Evolutionary conservation across 805 yeast species (phyloP).

Genomic region (Blastobotrys attinorum): DNA sequence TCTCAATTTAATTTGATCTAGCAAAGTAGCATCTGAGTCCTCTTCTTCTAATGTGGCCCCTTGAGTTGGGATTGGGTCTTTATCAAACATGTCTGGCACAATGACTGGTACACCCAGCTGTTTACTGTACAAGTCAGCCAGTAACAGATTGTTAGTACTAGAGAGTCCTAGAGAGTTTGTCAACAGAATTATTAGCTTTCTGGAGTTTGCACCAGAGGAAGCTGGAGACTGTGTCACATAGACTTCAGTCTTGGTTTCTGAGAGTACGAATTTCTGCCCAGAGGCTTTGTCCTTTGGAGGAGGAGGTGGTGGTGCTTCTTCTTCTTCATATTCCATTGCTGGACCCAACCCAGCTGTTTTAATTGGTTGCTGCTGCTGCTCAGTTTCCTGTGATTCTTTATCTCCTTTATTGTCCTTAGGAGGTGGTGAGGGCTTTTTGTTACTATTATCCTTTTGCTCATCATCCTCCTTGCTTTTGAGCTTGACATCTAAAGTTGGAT

Average conservation of each 20-base stretch:
- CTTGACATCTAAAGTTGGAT: too few species aligned
- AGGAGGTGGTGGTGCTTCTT: slow-evolving; percentile 3
- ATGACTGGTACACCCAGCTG: slow-evolving; percentile 23
- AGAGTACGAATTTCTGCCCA: slow-evolving; percentile 19
- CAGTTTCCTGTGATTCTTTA: neutral
- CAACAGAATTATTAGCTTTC: slow-evolving; percentile 18
- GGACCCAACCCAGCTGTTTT: neutral
- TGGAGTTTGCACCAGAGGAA: slow-evolving; percentile 3
- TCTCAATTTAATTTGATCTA: slow-evolving; percentile 16
- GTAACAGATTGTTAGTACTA: slow-evolving; percentile 22
- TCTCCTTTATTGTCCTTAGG: neutral
- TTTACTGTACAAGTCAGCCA: slow-evolving; percentile 26
- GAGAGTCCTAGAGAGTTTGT: slow-evolving; percentile 28
- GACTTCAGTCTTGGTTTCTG: slow-evolving; percentile 16
- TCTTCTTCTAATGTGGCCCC: slow-evolving; percentile 14
- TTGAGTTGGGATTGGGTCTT: slow-evolving; percentile 22
- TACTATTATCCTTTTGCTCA: too few species aligned
- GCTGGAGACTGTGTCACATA: slow-evolving; percentile 16
- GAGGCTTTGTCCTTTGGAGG: slow-evolving; percentile 1
- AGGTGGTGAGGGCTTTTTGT: too few species aligned
- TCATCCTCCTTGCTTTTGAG: too few species aligned
- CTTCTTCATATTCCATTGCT: neutral
- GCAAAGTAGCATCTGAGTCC: neutral
- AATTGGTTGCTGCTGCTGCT: neutral
- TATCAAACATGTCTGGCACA: slow-evolving; percentile 26